A percentile compares a stretch with the other conserved stretches of the same genome.
These are phyloP conservation scores for Tetraselmis chui DNA, from an alignment of 139 green algal genomes.

Conservation along the genomic window DNA sequence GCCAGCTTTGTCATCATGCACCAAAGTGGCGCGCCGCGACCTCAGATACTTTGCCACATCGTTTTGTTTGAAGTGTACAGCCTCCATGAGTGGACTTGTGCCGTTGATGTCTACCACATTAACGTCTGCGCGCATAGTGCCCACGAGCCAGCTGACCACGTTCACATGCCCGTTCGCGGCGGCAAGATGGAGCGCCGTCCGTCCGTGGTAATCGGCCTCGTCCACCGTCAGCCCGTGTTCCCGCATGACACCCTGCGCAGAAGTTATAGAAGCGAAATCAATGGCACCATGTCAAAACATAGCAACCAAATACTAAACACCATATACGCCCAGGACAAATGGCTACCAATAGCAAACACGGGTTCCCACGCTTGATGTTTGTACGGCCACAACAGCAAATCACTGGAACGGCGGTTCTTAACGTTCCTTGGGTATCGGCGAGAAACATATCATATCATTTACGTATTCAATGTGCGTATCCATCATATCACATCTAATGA, in stretches of 20 bases:
- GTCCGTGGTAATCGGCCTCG: constrained; percentile 36
- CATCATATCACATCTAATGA: too few species aligned
- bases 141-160: constrained; percentile 29
- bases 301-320: too few species aligned
- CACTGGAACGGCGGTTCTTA: too few species aligned
- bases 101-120: constrained; percentile 20
- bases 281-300: too few species aligned
- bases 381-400: too few species aligned
- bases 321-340: too few species aligned
- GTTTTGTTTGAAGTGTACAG: background rate
- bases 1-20: background rate
- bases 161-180: constrained; percentile 12
- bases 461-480: too few species aligned
- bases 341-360: too few species aligned
- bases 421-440: too few species aligned
- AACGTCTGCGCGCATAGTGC: background rate
- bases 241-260: background rate
- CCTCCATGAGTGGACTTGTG: background rate
- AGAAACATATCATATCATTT: too few species aligned
- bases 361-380: too few species aligned
- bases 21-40: background rate
- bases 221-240: constrained; percentile 4
- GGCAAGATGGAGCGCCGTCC: constrained; percentile 41
- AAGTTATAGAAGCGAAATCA: too few species aligned
- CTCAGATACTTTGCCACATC: background rate